Percentiles rank a stretch among this genome's conserved stretches.
These are phyloP conservation scores for Solanum bukasovii DNA, from an alignment of 257 asterid genomes.

Conservation along the genomic window DNA sequence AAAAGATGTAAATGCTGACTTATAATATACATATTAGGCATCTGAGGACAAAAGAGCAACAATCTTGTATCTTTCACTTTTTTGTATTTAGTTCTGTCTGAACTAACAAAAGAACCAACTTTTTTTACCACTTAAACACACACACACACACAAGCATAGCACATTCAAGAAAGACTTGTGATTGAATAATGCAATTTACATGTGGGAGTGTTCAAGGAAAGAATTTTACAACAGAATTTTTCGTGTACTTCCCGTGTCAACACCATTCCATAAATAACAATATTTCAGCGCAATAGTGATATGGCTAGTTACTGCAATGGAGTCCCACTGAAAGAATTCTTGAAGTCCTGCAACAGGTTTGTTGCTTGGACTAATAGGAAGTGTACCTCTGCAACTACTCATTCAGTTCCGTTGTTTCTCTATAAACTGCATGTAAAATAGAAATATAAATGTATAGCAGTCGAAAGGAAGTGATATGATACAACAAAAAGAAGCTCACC, in stretches of 20 bases:
- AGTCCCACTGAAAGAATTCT: background rate
- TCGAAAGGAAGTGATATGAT: too few species aligned
- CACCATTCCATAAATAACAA: conserved; percentile 6
- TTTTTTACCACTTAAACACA: background rate
- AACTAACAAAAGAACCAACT: background rate
- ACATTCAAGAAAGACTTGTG: conserved; percentile 4
- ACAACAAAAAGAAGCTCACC: background rate
- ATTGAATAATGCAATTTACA: conserved; percentile 44
- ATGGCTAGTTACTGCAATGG: background rate
- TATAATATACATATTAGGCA: background rate
- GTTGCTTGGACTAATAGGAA: background rate
- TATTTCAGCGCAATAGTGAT: background rate
- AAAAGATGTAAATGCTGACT: background rate
- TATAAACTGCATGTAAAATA: background rate
- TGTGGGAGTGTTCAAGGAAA: conserved; percentile 4
- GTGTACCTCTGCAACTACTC: background rate
- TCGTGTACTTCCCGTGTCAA: conserved; percentile 3
- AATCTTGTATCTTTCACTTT: background rate
- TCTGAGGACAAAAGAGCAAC: background rate
- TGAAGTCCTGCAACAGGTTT: conserved; percentile 1
- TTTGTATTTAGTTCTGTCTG: background rate
- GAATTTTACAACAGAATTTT: conserved; percentile 18
- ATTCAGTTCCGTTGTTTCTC: background rate
- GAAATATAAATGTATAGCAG: background rate
- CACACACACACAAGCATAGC: background rate